A percentile compares a stretch with the other conserved stretches of the same genome.
Conservation (phyloP, 2,329 filamentous ascomycete genomes). For the Fusarium pseudonygamai region DNA sequence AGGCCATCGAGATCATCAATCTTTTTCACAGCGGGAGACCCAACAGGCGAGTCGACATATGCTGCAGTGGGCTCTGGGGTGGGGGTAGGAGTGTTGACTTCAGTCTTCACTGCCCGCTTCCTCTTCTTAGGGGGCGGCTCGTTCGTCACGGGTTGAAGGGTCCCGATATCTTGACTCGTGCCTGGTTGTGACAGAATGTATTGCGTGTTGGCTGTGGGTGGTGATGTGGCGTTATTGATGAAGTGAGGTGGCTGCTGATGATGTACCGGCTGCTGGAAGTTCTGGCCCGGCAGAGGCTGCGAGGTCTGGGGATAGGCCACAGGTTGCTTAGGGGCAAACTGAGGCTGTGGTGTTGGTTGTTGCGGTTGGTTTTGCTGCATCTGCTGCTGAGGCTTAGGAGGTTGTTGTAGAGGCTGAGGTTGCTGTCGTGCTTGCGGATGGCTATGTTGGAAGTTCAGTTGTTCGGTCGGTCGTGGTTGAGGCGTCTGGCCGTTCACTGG, state of each 20-base stretch:
- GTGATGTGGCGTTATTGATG: constrained; percentile 27
- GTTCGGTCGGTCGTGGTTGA: constrained; percentile 39
- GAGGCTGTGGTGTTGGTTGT: constrained; percentile 36
- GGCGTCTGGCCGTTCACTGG: constrained; percentile 41
- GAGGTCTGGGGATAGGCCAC: constrained; percentile 28
- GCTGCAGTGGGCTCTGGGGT: constrained; percentile 41
- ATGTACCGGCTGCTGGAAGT: constrained; percentile 38
- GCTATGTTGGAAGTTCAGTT: constrained; percentile 36
- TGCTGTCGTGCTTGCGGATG: constrained; percentile 40
- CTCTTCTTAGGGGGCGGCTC: constrained; percentile 52
- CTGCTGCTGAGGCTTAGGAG: constrained; percentile 22
- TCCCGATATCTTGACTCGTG: constrained; percentile 33
- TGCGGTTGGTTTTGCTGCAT: constrained; percentile 20
- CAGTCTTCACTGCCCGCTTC: constrained; percentile 47
- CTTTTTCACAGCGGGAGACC: constrained; percentile 43
- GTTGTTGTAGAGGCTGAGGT: constrained; percentile 24
- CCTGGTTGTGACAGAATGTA: constrained; percentile 39
- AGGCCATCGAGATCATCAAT: constrained; percentile 49
- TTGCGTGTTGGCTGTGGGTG: constrained; percentile 32
- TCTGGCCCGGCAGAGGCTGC: constrained; percentile 24
- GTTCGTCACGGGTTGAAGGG: constrained; percentile 28
- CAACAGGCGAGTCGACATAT: constrained; percentile 44
- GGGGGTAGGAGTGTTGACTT: constrained; percentile 38
- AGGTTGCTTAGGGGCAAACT: constrained; percentile 37
- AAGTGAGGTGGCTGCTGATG: constrained; percentile 38